Conservation (phyloP, 2,329 filamentous ascomycete genomes). For the Chlorencoelia australis region DNA sequence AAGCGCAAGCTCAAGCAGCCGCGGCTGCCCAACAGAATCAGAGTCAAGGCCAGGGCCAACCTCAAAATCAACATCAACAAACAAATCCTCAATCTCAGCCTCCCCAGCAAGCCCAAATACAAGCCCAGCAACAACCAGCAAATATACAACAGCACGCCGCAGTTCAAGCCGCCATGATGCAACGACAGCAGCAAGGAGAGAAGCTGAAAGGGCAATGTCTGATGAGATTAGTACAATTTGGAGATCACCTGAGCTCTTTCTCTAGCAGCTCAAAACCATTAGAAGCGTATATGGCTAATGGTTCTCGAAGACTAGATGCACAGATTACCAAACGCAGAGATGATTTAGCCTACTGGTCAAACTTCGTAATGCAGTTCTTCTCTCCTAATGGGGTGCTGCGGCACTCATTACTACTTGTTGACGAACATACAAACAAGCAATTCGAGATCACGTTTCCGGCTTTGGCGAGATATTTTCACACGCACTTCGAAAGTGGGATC, state of each 20-base stretch:
- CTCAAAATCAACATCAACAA: slow-evolving; percentile 33
- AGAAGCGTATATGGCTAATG: slow-evolving; percentile 18
- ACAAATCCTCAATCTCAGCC: slow-evolving; percentile 33
- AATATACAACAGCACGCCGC: slow-evolving; percentile 16
- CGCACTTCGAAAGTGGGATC: slow-evolving; percentile 79
- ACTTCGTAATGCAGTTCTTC: slow-evolving; percentile 75
- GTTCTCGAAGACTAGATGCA: slow-evolving; percentile 12
- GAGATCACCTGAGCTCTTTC: slow-evolving; percentile 51
- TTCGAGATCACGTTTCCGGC: slow-evolving; percentile 80
- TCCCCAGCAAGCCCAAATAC: slow-evolving; percentile 27
- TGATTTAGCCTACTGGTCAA: slow-evolving; percentile 67
- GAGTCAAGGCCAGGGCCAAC: slow-evolving; percentile 33
- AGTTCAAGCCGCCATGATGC: slow-evolving; percentile 26
- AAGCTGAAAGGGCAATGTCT: slow-evolving; percentile 44
- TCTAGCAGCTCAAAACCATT: slow-evolving; percentile 33
- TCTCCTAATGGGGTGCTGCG: slow-evolving; percentile 67
- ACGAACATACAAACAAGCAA: slow-evolving; percentile 57
- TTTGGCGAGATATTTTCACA: slow-evolving; percentile 80
- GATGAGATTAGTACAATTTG: slow-evolving; percentile 50
- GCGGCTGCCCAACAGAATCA: slow-evolving; percentile 41
- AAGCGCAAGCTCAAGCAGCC: slow-evolving; percentile 33
- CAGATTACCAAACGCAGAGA: slow-evolving; percentile 51
- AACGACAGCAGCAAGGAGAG: slow-evolving; percentile 28
- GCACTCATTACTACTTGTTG: slow-evolving; percentile 52
- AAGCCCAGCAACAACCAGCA: slow-evolving; percentile 26